Evolutionary conservation across 352 stramenopile genomes (phyloP).

Genomic region (Phytophthora hybrid): DNA sequence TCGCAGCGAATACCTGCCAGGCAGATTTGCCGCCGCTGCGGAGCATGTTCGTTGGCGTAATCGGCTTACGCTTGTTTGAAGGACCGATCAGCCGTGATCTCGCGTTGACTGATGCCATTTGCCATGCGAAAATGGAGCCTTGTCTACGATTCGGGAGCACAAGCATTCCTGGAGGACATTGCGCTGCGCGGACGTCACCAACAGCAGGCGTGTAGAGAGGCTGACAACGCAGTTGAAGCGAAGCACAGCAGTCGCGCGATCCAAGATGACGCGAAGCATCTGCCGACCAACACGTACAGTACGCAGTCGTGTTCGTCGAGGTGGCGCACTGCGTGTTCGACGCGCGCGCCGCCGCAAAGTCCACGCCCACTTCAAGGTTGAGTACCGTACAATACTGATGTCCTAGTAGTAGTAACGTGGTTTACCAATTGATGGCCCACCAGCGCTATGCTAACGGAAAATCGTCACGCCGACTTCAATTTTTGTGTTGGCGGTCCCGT

Average conservation of each 20-base stretch:
- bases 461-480: too few species aligned
- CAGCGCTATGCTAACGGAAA: too few species aligned
- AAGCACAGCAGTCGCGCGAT: background rate
- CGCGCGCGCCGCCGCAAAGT: background rate
- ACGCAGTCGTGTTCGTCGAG: background rate
- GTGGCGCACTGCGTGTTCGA: constrained; percentile 3
- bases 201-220: constrained; percentile 17
- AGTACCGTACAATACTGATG: constrained; percentile 9
- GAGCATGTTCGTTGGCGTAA: constrained; percentile 14
- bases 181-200: constrained; percentile 12
- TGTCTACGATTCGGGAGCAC: constrained; percentile 19
- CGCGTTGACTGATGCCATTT: constrained; percentile 18
- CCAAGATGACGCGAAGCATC: background rate
- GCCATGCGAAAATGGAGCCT: constrained; percentile 22
- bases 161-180: constrained; percentile 11
- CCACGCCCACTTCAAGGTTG: constrained; percentile 10
- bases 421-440: too few species aligned
- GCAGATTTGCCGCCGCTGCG: constrained; percentile 9
- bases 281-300: background rate
- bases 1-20: background rate
- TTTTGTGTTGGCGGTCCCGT: too few species aligned
- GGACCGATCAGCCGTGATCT: background rate
- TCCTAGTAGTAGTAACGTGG: too few species aligned
- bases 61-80: constrained; percentile 9
- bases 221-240: constrained; percentile 9